Conservation (phyloP, 805 yeast species). For the Vanderwaltozyma tropicalis region DNA sequence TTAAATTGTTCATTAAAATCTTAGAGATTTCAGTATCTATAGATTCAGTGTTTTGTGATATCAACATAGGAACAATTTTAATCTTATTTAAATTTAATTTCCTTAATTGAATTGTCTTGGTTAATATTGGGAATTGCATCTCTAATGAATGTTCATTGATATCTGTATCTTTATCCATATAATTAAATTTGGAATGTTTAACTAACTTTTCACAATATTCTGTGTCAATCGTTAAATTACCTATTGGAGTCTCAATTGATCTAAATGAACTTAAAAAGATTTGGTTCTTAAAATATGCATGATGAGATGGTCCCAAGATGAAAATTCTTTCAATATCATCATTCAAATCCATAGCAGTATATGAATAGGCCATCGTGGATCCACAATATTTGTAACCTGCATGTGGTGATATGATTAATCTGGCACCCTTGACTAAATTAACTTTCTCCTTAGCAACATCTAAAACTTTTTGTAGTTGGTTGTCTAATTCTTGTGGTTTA, state of each 20-base stretch:
- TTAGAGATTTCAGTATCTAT: conserved; percentile 38
- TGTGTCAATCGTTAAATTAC: conserved; percentile 57
- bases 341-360: conserved; percentile 52
- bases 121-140: conserved; percentile 69
- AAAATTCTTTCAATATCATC: conserved; percentile 47
- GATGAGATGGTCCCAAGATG: conserved; percentile 89
- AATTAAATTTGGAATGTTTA: conserved; percentile 29
- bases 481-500: conserved; percentile 32
- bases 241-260: conserved; percentile 72
- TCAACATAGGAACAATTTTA: conserved; percentile 65
- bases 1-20: conserved; percentile 44
- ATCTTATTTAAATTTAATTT: conserved; percentile 29
- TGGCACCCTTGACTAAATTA: neutral
- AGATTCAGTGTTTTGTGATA: conserved; percentile 47
- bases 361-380: conserved; percentile 63
- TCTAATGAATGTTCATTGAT: conserved; percentile 87
- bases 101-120: conserved; percentile 44
- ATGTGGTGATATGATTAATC: conserved; percentile 36
- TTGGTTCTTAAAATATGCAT: conserved; percentile 59
- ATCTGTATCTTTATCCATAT: conserved; percentile 53
- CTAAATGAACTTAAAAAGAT: conserved; percentile 45
- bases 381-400: conserved; percentile 91
- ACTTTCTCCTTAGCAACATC: conserved; percentile 5
- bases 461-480: conserved; percentile 43
- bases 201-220: conserved; percentile 33